phyloP scores from a whole-genome alignment of 176 grass and related monocot species.

The Pontederia crassipes region DNA sequence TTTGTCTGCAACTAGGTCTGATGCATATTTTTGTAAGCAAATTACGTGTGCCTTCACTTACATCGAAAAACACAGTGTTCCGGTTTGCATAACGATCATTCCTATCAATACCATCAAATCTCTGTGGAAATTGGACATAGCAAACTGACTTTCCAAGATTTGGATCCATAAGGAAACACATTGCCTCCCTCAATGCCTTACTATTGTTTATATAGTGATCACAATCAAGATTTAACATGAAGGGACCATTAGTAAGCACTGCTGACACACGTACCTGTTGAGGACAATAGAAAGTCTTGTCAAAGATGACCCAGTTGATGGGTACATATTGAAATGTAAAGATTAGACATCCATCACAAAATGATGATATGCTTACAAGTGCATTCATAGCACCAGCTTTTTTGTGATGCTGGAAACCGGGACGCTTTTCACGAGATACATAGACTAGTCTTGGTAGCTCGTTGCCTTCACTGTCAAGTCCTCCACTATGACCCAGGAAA shows the following conservation, averaged over 20 bases:
- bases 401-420: constrained; percentile 94
- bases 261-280: constrained; percentile 92
- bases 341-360: neutral
- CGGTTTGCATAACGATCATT: constrained; percentile 98
- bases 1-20: neutral
- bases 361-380: constrained; percentile 59
- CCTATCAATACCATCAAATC: constrained; percentile 87
- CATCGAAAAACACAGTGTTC: constrained; percentile 97
- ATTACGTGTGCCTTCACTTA: constrained; percentile 32
- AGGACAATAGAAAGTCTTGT: constrained; percentile 14
- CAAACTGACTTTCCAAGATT: constrained; percentile 85
- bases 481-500: constrained; percentile 97
- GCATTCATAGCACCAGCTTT: constrained; percentile 99
- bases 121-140: constrained; percentile 95
- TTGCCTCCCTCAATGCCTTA: constrained; percentile 84
- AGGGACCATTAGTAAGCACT: constrained; percentile 95
- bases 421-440: constrained; percentile 99
- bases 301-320: constrained; percentile 15
- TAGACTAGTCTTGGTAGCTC: constrained; percentile 95
- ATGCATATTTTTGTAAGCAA: neutral
- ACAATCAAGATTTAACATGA: constrained; percentile 98
- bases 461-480: constrained; percentile 76
- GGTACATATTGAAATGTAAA: constrained; percentile 3
- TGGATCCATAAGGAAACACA: constrained; percentile 99
- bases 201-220: constrained; percentile 99